Base-by-base conservation (phyloP, 1,284 basidiomycete species). In the Apiotrichum porosum region DNA sequence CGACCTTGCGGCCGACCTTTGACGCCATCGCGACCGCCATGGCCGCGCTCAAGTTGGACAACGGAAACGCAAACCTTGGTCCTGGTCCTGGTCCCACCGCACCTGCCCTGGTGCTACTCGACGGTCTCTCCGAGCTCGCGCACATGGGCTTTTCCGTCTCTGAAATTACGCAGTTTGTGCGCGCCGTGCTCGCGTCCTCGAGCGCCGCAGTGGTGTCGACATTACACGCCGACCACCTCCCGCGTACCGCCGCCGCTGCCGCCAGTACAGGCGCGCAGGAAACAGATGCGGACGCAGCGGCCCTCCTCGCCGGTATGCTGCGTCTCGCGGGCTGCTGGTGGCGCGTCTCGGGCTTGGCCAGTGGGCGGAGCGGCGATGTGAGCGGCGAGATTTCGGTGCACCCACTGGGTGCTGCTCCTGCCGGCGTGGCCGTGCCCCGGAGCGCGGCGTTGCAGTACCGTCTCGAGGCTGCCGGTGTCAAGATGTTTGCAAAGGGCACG, bases 401-500 rank as follows among this genome's bases (percentile, higher is more conserved):
- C 15, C n/a, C 12, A 0, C 24, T 18, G 28, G 23, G 37, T 19
- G 30, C 40, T 37, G 4, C 21, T 28, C 2, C 4, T 9, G 26
- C 15, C 3, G 24, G 9, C 18, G 39, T 30, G 39, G 26, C 37
- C 13, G 32, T 42, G 14, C 10, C 14, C 10, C 41, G 32, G 26
- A 45, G 56, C 4, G 41, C 48, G 19, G 66, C 70, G 3, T 49
- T 75, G 9, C 73, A 75, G 51, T 75, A 69, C 47, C 61, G 70
- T 8, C 53, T 74, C 12, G 69, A 70, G 41, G 52, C 62, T 12
- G 65, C 49, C 8, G 65, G 62, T 5, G 71, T 74, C 36, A 60
- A 60, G 43, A 64, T 70, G 31, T 75, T 75, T 44, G 58, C 71
- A 0, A 75, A 75, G 57, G 73, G 73, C 1, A 75, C 70, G 0